phyloP scores from a whole-genome alignment of 208 protist genomes.

The Herpetomonas samuelpessoai region DNA sequence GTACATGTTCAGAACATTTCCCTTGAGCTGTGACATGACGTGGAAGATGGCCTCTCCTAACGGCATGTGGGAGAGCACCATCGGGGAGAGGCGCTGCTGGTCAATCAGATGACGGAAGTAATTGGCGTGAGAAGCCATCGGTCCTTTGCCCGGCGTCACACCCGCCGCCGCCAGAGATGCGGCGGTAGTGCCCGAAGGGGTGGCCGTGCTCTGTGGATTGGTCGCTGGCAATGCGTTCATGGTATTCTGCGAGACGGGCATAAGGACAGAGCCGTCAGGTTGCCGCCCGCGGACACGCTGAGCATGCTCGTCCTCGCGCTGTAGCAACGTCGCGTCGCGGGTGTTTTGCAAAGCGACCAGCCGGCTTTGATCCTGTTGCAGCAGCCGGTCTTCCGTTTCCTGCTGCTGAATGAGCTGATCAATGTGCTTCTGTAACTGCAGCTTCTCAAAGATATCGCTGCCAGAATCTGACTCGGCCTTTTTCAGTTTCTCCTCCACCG shows the following conservation, averaged over 20 bases:
- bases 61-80: conserved; percentile 66
- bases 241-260: no score
- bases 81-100: conserved; percentile 60
- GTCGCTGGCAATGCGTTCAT: no score
- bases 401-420: conserved; percentile 45
- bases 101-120: conserved; percentile 46
- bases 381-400: conserved; percentile 34
- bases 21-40: conserved; percentile 85
- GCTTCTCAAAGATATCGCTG: conserved; percentile 77
- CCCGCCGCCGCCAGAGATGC: no score
- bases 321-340: not conserved
- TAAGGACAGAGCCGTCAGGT: no score
- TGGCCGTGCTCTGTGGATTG: no score
- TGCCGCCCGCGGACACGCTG: no score
- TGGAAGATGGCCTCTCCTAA: conserved; percentile 58
- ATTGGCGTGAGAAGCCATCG: no score
- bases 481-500: conserved; percentile 38
- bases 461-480: conserved; percentile 52
- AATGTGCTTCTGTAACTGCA: conserved; percentile 82
- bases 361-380: conserved; percentile 22
- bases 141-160: no score
- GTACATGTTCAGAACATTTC: conserved; percentile 82
- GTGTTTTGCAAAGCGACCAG: conserved; percentile 21
- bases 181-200: no score
- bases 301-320: not conserved